These are phyloP conservation scores for Sugiyamaella qingdaonensis DNA, from an alignment of 805 yeast species.

Conservation along the genomic window DNA sequence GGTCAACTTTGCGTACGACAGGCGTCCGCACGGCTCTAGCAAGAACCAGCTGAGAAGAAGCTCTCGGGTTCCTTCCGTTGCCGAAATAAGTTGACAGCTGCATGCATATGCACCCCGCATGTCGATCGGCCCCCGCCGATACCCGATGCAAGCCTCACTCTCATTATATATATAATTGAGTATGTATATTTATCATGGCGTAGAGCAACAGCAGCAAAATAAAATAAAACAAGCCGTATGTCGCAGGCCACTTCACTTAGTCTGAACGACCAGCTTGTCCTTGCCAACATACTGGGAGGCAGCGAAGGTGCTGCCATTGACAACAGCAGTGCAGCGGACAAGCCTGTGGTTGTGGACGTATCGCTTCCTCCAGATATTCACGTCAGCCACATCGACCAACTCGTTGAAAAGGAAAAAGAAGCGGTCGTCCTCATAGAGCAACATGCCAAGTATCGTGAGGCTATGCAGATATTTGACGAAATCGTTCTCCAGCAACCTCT, in stretches of 20 bases:
- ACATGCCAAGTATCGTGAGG: slow-evolving; percentile 12
- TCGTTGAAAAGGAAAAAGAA: slow-evolving; percentile 20
- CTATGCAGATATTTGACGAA: slow-evolving; percentile 19
- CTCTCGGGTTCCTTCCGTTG: not conserved
- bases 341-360: slow-evolving; percentile 19
- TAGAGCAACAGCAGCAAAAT: too few species aligned
- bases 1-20: slow-evolving; percentile 8
- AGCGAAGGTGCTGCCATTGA: slow-evolving; percentile 15
- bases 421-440: slow-evolving; percentile 22
- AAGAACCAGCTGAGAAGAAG: not conserved
- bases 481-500: slow-evolving; percentile 25
- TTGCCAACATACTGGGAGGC: slow-evolving; percentile 12
- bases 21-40: not conserved
- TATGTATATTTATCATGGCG: too few species aligned
- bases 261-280: slow-evolving; percentile 14
- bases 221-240: not conserved
- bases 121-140: not conserved
- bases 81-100: not conserved
- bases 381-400: slow-evolving; percentile 18
- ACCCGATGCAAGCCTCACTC: not conserved
- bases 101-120: not conserved
- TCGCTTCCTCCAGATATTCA: slow-evolving; percentile 24
- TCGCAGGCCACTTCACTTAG: slow-evolving; percentile 14
- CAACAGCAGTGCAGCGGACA: slow-evolving; percentile 2
- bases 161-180: too few species aligned